A percentile compares a stretch with the other conserved stretches of the same genome.
Conservation (phyloP, 352 stramenopile genomes). For the Halophytophthora batemanensis region DNA sequence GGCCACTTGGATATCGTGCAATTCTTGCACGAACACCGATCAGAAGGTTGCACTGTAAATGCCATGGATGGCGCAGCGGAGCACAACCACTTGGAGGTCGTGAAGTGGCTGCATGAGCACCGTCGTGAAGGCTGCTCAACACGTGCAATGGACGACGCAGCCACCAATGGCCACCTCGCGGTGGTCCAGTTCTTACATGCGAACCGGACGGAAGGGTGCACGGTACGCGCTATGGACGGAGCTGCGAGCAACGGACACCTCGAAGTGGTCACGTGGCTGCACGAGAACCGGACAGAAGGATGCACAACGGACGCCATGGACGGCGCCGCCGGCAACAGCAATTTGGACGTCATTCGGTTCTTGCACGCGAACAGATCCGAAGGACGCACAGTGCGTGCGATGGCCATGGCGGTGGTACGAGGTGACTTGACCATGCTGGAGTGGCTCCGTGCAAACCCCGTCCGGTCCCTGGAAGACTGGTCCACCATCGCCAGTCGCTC, state of each 20-base stretch:
- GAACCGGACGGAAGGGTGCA: constrained; percentile 8
- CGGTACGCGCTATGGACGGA: constrained; percentile 6
- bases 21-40: constrained; percentile 9
- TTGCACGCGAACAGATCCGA: constrained; percentile 8
- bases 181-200: constrained; percentile 8
- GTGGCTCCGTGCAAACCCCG: background rate
- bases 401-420: constrained; percentile 1
- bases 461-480: background rate
- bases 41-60: constrained; percentile 6
- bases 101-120: constrained; percentile 12
- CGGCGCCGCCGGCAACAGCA: constrained; percentile 8
- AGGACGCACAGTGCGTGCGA: constrained; percentile 15
- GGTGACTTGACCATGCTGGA: constrained; percentile 5
- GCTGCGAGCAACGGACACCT: constrained; percentile 1
- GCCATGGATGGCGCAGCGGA: constrained; percentile 14
- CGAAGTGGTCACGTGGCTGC: constrained; percentile 1
- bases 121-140: constrained; percentile 13
- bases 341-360: constrained; percentile 11
- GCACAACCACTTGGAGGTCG: constrained; percentile 11
- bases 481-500: background rate
- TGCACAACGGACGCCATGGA: constrained; percentile 16
- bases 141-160: background rate
- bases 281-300: background rate
- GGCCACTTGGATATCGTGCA: constrained; percentile 6
- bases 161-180: constrained; percentile 1